These are phyloP conservation scores for Neurospora crassa DNA, from an alignment of 2,329 filamentous ascomycete genomes.

Conservation along the genomic window DNA sequence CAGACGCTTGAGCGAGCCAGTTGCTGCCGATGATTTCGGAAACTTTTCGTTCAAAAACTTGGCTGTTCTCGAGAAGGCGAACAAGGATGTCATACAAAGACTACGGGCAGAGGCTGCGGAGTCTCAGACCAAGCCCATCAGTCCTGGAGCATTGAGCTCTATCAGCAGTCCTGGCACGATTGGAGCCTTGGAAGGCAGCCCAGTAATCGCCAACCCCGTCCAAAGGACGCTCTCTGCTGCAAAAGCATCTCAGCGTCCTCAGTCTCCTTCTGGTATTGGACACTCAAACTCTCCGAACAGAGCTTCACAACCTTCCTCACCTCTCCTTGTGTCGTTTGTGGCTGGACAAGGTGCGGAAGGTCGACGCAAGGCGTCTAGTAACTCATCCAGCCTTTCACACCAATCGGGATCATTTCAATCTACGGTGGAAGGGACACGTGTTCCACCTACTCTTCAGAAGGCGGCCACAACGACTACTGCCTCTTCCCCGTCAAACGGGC, in stretches of 20 bases:
- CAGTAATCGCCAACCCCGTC: slow-evolving; percentile 67
- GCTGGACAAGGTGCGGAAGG: slow-evolving; percentile 69
- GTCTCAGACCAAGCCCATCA: slow-evolving; percentile 45
- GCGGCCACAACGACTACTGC: slow-evolving; percentile 44
- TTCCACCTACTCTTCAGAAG: slow-evolving; percentile 50
- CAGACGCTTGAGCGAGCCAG: slow-evolving; percentile 81
- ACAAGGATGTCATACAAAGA: slow-evolving; percentile 98
- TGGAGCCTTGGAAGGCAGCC: slow-evolving; percentile 68
- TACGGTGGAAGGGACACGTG: slow-evolving; percentile 62
- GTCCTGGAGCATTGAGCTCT: slow-evolving; percentile 31
- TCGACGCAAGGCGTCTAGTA: slow-evolving; percentile 85
- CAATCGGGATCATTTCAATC: slow-evolving; percentile 63
- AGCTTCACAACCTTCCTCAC: slow-evolving; percentile 70
- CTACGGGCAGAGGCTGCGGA: slow-evolving; percentile 83
- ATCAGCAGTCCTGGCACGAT: slow-evolving; percentile 50
- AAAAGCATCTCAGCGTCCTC: slow-evolving; percentile 67
- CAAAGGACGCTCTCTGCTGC: slow-evolving; percentile 77
- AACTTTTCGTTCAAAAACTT: slow-evolving; percentile 96
- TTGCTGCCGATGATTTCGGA: slow-evolving; percentile 85
- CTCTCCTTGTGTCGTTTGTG: slow-evolving; percentile 92
- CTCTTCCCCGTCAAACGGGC: slow-evolving; percentile 50
- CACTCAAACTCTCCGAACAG: slow-evolving; percentile 79
- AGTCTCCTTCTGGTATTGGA: slow-evolving; percentile 73
- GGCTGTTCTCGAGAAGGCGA: slow-evolving; percentile 91
- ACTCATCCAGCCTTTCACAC: slow-evolving; percentile 74